These are phyloP conservation scores for Hyaloscypha hepaticicola DNA, from an alignment of 495 filamentous ascomycete species.

Conservation along the genomic window DNA sequence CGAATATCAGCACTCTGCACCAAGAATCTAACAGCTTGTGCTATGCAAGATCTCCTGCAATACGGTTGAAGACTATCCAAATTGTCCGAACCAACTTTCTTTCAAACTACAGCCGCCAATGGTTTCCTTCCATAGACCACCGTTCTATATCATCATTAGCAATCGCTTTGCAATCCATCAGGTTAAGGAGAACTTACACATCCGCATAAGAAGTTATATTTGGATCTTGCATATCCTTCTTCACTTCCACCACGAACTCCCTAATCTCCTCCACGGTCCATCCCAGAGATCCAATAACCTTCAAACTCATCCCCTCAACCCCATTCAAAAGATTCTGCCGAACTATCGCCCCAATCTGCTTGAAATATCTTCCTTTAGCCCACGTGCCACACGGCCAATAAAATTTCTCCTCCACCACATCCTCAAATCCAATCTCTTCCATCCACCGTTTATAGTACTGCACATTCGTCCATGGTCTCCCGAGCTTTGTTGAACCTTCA, in stretches of 20 bases:
- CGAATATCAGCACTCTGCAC: too few species aligned
- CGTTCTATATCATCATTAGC: slow-evolving; percentile 3
- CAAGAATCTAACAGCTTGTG: too few species aligned
- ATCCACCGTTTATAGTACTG: slow-evolving; percentile 38
- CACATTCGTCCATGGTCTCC: slow-evolving; percentile 10
- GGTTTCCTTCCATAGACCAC: slow-evolving; percentile 22
- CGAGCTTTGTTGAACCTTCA: slow-evolving; percentile 25
- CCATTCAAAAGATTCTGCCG: slow-evolving; percentile 39
- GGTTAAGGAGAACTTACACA: slow-evolving; percentile 13
- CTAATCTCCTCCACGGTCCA: slow-evolving; percentile 46
- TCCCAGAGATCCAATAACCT: slow-evolving; percentile 37
- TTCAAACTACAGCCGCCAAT: background rate
- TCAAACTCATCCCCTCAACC: slow-evolving; percentile 15
- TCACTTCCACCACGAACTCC: slow-evolving; percentile 46
- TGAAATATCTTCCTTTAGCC: slow-evolving; percentile 30
- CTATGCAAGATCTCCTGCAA: too few species aligned
- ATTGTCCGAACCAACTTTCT: background rate
- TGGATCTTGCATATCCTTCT: slow-evolving; percentile 45
- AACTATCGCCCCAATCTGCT: slow-evolving; percentile 18
- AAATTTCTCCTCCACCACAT: slow-evolving; percentile 21
- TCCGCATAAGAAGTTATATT: slow-evolving; percentile 42
- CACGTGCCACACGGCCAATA: slow-evolving; percentile 20
- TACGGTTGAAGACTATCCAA: background rate
- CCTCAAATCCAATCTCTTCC: slow-evolving; percentile 46
- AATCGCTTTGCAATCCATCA: background rate